phyloP scores from a whole-genome alignment of 2,329 filamentous ascomycete species.

The Beauveria bassiana region DNA sequence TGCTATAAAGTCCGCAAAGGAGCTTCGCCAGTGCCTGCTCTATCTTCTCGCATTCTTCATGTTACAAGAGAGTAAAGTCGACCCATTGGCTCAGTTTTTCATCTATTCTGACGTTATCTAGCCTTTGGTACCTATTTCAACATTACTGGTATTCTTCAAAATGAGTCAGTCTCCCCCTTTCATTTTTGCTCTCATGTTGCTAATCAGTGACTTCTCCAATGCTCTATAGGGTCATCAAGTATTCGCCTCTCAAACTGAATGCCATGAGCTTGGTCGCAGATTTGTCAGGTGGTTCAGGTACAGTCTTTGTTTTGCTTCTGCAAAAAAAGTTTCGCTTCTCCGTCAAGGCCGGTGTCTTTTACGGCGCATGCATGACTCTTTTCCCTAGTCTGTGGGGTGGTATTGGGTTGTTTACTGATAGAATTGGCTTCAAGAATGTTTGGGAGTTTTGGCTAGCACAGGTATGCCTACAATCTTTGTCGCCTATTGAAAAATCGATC shows the following conservation, averaged over 20 bases:
- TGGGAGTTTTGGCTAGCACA: constrained; percentile 16
- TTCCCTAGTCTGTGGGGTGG: constrained; percentile 15
- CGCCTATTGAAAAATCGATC: too few relatives aligned
- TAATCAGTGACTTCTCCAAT: not conserved
- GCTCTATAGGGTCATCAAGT: constrained; percentile 14
- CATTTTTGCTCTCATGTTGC: not conserved
- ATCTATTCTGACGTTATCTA: not conserved
- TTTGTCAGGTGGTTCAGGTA: constrained; percentile 15
- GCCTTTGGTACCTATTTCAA: constrained; percentile 16
- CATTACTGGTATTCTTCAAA: constrained; percentile 17
- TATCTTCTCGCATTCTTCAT: constrained; percentile 18
- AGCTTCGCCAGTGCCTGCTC: constrained; percentile 16
- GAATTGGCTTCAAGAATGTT: constrained; percentile 15
- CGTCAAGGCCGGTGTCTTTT: constrained; percentile 17
- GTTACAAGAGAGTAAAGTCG: constrained; percentile 15
- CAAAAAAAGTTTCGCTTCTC: constrained; percentile 17
- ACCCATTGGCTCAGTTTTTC: too few relatives aligned
- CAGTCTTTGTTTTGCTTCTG: constrained; percentile 14
- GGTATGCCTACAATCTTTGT: not conserved
- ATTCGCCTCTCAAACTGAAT: constrained; percentile 16
- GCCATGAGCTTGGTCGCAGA: constrained; percentile 16
- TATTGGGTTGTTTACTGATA: constrained; percentile 15
- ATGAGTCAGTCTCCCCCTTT: constrained; percentile 10
- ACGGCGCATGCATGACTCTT: constrained; percentile 17
- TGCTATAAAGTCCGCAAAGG: constrained; percentile 14